Evolutionary conservation across 2,329 filamentous ascomycete species (phyloP).

Genomic region (Knufia petricola): DNA sequence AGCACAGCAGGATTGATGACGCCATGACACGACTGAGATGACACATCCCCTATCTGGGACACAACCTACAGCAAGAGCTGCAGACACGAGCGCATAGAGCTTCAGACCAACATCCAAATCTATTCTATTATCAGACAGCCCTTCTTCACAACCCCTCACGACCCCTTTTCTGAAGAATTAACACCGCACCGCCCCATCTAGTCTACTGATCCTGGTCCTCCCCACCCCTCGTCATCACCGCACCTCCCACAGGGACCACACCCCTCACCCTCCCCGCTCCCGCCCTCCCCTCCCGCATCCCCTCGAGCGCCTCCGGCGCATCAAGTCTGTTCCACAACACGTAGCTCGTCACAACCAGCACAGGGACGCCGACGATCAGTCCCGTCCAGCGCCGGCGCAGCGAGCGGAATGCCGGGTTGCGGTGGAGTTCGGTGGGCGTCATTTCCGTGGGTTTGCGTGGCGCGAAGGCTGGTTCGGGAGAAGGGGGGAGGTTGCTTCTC

Average conservation of each 20-base stretch:
- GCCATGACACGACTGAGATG: conserved; percentile 4
- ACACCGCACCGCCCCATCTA: too few relatives aligned
- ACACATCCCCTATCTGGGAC: too few relatives aligned
- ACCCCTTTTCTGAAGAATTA: too few relatives aligned
- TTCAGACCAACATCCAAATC: too few relatives aligned
- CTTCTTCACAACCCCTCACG: conserved; percentile 3
- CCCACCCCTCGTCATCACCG: too few relatives aligned
- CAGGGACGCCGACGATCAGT: conserved; percentile 18
- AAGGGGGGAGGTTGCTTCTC: too few relatives aligned
- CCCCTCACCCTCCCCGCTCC: background rate
- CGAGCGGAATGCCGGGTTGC: conserved; percentile 13
- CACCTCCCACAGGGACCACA: background rate
- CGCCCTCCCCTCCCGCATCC: background rate
- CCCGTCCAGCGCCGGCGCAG: conserved; percentile 13
- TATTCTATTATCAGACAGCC: too few relatives aligned
- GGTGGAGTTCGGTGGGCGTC: conserved; percentile 14
- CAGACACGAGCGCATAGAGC: background rate
- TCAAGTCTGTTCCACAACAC: conserved; percentile 16
- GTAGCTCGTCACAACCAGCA: conserved; percentile 18
- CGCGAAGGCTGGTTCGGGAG: background rate
- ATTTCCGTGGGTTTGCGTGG: conserved; percentile 12
- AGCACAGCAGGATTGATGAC: background rate
- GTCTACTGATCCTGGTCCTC: background rate
- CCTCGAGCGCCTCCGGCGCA: background rate
- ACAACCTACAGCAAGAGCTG: background rate